These are phyloP conservation scores for Candida gigantensis DNA, from an alignment of 1,139 yeast genomes.

Conservation along the genomic window DNA sequence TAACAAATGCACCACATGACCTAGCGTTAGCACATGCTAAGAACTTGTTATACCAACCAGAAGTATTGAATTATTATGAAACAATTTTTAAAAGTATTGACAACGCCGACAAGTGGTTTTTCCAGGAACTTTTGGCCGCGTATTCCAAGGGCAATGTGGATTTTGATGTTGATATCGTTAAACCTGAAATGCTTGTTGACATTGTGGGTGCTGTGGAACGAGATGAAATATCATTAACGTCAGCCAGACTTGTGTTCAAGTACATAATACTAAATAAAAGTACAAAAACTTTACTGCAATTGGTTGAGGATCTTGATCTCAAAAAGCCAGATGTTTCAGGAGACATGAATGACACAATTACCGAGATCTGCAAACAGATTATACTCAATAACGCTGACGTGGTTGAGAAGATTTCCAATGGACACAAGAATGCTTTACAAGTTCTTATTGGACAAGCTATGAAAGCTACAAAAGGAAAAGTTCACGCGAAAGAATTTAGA, in stretches of 20 bases:
- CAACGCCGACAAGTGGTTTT: slow-evolving; percentile 74
- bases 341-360: slow-evolving; percentile 46
- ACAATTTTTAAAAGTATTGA: slow-evolving; percentile 37
- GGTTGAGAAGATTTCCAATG: slow-evolving; percentile 55
- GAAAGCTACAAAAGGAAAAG: slow-evolving; percentile 72
- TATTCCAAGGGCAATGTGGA: slow-evolving; percentile 52
- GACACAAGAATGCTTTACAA: slow-evolving; percentile 68
- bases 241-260: slow-evolving; percentile 64
- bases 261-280: slow-evolving; percentile 56
- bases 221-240: slow-evolving; percentile 41
- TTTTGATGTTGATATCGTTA: slow-evolving; percentile 38
- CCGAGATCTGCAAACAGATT: slow-evolving; percentile 53
- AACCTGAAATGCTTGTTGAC: slow-evolving; percentile 24
- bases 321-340: slow-evolving; percentile 34
- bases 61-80: slow-evolving; percentile 52
- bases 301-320: slow-evolving; percentile 61
- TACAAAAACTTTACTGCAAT: slow-evolving; percentile 29
- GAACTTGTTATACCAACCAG: slow-evolving; percentile 51
- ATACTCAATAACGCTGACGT: slow-evolving; percentile 54
- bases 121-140: slow-evolving; percentile 77
- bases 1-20: slow-evolving; percentile 54
- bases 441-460: slow-evolving; percentile 84
- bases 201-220: slow-evolving; percentile 26
- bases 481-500: slow-evolving; percentile 52
- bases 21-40: slow-evolving; percentile 72